A percentile compares a stretch with the other conserved stretches of the same genome.
Conservation (phyloP, 2,329 filamentous ascomycete genomes). For the Calycina marina region DNA sequence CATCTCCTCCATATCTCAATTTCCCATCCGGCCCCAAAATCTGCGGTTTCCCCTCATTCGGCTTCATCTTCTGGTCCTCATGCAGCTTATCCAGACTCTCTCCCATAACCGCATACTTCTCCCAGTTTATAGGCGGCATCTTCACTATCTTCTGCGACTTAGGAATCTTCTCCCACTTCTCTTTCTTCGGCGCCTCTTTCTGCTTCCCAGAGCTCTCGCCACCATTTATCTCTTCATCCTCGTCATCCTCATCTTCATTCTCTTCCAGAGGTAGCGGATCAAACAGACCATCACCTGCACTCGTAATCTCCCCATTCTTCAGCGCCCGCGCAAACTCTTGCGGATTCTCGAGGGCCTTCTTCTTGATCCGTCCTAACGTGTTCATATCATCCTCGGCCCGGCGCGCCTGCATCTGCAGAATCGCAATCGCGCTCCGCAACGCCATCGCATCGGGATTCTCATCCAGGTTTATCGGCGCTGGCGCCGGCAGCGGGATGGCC, state of each 20-base stretch:
- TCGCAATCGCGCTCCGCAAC: constrained; percentile 68
- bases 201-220: constrained; percentile 6
- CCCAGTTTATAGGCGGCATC: constrained; percentile 86
- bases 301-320: constrained; percentile 40
- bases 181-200: constrained; percentile 1
- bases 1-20: constrained; percentile 28
- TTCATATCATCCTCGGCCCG: constrained; percentile 65
- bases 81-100: constrained; percentile 75
- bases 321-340: constrained; percentile 58
- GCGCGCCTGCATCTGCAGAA: constrained; percentile 73
- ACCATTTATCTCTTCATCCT: constrained; percentile 5
- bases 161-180: constrained; percentile 51
- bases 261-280: constrained; percentile 16
- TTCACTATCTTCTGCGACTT: constrained; percentile 69
- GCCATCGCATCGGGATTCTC: constrained; percentile 77
- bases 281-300: constrained; percentile 11
- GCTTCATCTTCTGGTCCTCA: constrained; percentile 57
- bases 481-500: constrained; percentile 26
- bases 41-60: constrained; percentile 40
- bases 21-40: constrained; percentile 28
- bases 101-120: constrained; percentile 82
- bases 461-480: constrained; percentile 40
- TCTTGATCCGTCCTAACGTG: constrained; percentile 53
- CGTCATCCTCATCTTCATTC: constrained; percentile 20
- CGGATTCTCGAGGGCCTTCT: constrained; percentile 55